Conservation (phyloP, 2,329 filamentous ascomycete genomes). For the Zalaria sp. region DNA sequence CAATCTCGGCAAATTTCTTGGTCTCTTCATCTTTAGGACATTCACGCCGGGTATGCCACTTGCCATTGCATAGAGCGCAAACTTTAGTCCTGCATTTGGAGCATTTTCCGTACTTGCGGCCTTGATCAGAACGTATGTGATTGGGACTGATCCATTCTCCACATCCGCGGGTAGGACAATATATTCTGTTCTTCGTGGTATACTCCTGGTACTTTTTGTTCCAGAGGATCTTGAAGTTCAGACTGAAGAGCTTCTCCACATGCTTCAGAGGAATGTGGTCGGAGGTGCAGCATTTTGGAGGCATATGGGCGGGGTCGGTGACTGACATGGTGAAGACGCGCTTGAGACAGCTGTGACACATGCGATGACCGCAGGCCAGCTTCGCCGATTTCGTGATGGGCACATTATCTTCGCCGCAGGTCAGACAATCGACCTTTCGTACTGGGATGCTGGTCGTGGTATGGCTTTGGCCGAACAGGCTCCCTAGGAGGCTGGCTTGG, state of each 20-base stretch:
- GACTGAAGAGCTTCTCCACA: conserved; percentile 61
- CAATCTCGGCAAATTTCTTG: conserved; percentile 47
- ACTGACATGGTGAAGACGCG: conserved; percentile 62
- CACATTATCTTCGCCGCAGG: conserved; percentile 55
- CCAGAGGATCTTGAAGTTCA: conserved; percentile 63
- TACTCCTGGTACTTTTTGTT: conserved; percentile 69
- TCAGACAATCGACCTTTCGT: conserved; percentile 47
- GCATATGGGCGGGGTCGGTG: conserved; percentile 68
- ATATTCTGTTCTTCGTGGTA: conserved; percentile 58
- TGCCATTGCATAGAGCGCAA: conserved; percentile 59
- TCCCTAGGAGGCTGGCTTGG: conserved; percentile 9
- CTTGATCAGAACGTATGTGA: conserved; percentile 44
- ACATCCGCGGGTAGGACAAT: conserved; percentile 60
- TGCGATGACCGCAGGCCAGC: conserved; percentile 64
- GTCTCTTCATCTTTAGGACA: conserved; percentile 62
- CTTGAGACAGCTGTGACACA: conserved; percentile 67
- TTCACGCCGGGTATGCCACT: conserved; percentile 54
- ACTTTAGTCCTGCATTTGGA: conserved; percentile 58
- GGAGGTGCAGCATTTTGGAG: conserved; percentile 63
- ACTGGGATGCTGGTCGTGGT: conserved; percentile 5
- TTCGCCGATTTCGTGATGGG: conserved; percentile 50
- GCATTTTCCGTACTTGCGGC: conserved; percentile 55
- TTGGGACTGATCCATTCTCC: conserved; percentile 68
- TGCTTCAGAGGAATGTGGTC: conserved; percentile 62
- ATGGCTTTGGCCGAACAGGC: conserved; percentile 9